A percentile compares a stretch with the other conserved stretches of the same genome.
Conservation (phyloP, 176 grass and related monocot genomes). For the Paspalum vaginatum region DNA sequence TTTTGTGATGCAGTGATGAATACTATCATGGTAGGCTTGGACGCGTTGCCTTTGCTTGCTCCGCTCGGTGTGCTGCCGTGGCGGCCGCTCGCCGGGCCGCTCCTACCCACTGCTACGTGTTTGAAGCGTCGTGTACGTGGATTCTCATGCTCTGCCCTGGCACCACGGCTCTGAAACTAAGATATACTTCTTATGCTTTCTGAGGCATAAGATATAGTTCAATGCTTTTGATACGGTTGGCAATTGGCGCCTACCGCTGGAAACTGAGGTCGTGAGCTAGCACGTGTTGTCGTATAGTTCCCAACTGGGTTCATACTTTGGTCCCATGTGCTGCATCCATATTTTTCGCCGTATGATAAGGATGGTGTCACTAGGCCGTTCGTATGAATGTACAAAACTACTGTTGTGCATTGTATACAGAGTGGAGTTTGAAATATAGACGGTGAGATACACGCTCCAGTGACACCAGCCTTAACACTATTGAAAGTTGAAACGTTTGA, state of each 20-base stretch:
- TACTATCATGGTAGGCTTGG: neutral
- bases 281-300: slow-evolving; percentile 27
- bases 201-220: too few species aligned
- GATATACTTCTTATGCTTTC: neutral
- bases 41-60: slow-evolving; percentile 31
- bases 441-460: too few species aligned
- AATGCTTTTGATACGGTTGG: neutral
- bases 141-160: neutral
- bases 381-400: too few species aligned
- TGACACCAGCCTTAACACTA: too few species aligned
- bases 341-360: too few species aligned
- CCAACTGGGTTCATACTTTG: neutral
- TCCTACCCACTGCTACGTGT: slow-evolving; percentile 21
- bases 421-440: too few species aligned
- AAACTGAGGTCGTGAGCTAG: neutral
- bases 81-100: neutral
- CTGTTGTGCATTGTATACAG: too few species aligned
- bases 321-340: neutral
- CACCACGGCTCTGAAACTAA: neutral
- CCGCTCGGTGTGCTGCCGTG: neutral
- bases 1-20: neutral
- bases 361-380: too few species aligned
- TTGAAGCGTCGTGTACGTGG: neutral
- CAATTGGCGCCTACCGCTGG: neutral
- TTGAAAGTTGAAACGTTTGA: too few species aligned